phyloP scores from a whole-genome alignment of 805 yeast genomes.

The Yamadazyma sp. region DNA sequence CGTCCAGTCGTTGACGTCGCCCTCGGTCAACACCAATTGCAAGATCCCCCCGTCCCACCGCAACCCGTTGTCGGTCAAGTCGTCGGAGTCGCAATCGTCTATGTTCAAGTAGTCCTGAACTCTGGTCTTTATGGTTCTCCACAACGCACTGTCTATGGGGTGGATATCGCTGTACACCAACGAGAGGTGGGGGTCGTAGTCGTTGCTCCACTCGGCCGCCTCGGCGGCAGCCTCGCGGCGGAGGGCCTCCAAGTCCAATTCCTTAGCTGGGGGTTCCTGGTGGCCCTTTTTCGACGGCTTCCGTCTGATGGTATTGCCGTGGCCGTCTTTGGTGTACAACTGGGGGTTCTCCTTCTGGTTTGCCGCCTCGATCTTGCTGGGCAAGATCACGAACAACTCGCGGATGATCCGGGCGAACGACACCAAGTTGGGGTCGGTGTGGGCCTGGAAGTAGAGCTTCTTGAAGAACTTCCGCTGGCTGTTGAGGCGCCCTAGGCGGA shows the following conservation, averaged over 20 bases:
- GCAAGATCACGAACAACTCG: constrained; percentile 54
- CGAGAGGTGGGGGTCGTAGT: constrained; percentile 72
- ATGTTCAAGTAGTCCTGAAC: constrained; percentile 63
- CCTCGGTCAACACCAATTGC: constrained; percentile 67
- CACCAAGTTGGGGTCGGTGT: constrained; percentile 45
- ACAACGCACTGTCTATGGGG: constrained; percentile 66
- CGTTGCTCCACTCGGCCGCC: constrained; percentile 55
- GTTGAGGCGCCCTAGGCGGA: constrained; percentile 42
- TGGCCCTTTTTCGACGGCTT: constrained; percentile 24
- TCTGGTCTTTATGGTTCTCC: constrained; percentile 62
- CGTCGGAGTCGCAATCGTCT: constrained; percentile 40
- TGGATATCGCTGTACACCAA: constrained; percentile 63
- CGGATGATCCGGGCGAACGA: constrained; percentile 56
- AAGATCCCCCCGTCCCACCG: constrained; percentile 73
- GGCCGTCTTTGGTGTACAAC: constrained; percentile 32
- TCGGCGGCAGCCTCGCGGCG: constrained; percentile 48
- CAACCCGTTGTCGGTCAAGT: constrained; percentile 31
- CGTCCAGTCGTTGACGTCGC: constrained; percentile 69
- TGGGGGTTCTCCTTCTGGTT: constrained; percentile 38
- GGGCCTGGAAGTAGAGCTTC: constrained; percentile 52
- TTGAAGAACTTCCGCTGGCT: constrained; percentile 53
- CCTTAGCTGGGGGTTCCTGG: constrained; percentile 16
- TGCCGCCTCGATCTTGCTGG: constrained; percentile 37
- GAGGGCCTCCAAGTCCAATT: constrained; percentile 27
- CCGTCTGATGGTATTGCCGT: constrained; percentile 25